Evolutionary conservation across 164 flowering plant genomes (phyloP).

Genomic region (Pachysandra terminalis): DNA sequence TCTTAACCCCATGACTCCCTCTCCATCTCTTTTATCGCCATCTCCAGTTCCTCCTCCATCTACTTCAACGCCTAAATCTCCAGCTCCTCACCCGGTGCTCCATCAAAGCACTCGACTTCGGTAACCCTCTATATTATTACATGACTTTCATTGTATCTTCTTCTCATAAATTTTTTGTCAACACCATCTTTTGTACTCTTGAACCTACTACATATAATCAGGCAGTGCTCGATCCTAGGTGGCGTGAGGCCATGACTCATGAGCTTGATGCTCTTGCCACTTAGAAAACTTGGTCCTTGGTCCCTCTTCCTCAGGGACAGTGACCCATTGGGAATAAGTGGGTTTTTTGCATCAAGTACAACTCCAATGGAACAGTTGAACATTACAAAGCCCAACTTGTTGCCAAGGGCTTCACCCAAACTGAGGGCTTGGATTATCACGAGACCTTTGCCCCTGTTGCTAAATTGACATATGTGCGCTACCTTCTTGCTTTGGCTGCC

Average conservation of each 20-base stretch:
- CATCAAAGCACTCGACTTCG: too few species aligned
- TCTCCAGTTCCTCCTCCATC: too few species aligned
- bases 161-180: neutral
- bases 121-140: too few species aligned
- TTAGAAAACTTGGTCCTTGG: neutral
- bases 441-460: conserved; percentile 1
- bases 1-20: too few species aligned
- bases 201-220: neutral
- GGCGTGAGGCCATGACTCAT: neutral
- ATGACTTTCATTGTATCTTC: neutral
- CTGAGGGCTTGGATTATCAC: neutral
- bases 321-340: neutral
- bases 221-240: neutral
- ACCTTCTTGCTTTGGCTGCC: neutral
- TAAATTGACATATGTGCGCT: neutral
- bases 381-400: neutral
- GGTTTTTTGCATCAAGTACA: neutral
- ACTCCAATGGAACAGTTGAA: neutral
- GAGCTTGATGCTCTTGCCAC: neutral
- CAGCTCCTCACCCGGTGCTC: too few species aligned
- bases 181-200: neutral
- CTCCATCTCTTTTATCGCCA: too few species aligned
- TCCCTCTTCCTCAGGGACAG: neutral
- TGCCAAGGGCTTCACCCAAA: neutral
- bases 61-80: too few species aligned